Evolutionary conservation across 2,329 filamentous ascomycete species (phyloP), one percentile per base, ranked within the genome.

Genomic region (Cordyceps javanica): DNA sequence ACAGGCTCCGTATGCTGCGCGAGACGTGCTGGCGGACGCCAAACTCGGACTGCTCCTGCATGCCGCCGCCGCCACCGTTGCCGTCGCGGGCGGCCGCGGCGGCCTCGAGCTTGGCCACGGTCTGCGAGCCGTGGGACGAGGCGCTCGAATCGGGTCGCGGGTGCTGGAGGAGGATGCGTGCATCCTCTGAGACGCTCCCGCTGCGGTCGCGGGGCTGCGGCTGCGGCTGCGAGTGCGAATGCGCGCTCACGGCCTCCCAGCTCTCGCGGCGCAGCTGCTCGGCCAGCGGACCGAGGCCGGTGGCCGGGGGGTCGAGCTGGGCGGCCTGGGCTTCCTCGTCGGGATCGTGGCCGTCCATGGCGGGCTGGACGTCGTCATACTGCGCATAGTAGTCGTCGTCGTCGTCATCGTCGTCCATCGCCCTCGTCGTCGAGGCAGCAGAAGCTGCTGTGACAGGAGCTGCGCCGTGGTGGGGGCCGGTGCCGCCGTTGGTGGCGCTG

Each of bases 291-390:
- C 39, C 44, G 11, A 59, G 60, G 32, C 72, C 71, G 16, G 72
- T 64, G 1, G 73, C 71, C 3, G 74, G 74, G 7, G 71, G 70
- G 19, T 72, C 62, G 58, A 69, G 64, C 34, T 69, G 65, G 45
- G 69, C 65, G 53, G 62, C 62, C 48, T 63, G 63, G 2, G 65
- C 73, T 58, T 77, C 85, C 72, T 91, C 88, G 64, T 91, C 87
- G n/a, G 89, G 89, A 63, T 92, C 89, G 68, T 92, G 85, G 57
- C 83, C 84, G 70, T 93, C 90, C 77, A 93, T 84, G 32, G 89
- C 89, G 2, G 89, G 88, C 68, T 93, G 89, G 9, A 93, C 88
- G 61, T 82, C 77, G 64, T 88, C 86, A 69, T 94, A 93, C 67
- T 87, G 85, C 19, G 87, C 83, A 69, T 84, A 93, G 70, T 93